Conservation (phyloP, 2,329 filamentous ascomycete species). For the Colletotrichum lupini region DNA sequence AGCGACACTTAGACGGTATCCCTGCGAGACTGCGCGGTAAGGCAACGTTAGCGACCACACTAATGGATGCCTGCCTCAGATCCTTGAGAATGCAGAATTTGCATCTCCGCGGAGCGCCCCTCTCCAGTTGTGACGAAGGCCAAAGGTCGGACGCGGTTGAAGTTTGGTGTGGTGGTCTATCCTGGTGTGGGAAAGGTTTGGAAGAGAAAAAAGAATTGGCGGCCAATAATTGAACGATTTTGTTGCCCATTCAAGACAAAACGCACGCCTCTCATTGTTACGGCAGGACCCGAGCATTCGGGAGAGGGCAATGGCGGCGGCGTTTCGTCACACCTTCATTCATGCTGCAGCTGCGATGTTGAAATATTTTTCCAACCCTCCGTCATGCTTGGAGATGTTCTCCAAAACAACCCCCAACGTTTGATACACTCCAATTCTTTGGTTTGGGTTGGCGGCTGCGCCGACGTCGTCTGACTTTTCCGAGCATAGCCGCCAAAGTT, state of each 20-base stretch:
- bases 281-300: conserved; percentile 32
- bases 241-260: conserved; percentile 10
- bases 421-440: background rate
- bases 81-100: conserved; percentile 27
- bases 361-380: conserved; percentile 19
- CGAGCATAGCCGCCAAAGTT: conserved; percentile 8
- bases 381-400: conserved; percentile 26
- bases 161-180: conserved; percentile 19
- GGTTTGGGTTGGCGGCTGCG: background rate
- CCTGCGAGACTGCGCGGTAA: conserved; percentile 28
- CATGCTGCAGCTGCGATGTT: conserved; percentile 11
- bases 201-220: background rate
- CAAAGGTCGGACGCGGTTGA: background rate
- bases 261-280: conserved; percentile 3
- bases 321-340: conserved; percentile 29
- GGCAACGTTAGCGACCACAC: conserved; percentile 29
- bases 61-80: conserved; percentile 33
- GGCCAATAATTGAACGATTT: conserved; percentile 17
- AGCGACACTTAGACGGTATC: conserved; percentile 20
- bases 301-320: conserved; percentile 19
- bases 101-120: conserved; percentile 28
- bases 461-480: background rate
- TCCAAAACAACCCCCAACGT: conserved; percentile 2
- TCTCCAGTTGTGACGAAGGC: background rate
- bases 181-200: conserved; percentile 21